phyloP scores from a whole-genome alignment of 2,329 filamentous ascomycete species.

The Aspergillus fijiensis region DNA sequence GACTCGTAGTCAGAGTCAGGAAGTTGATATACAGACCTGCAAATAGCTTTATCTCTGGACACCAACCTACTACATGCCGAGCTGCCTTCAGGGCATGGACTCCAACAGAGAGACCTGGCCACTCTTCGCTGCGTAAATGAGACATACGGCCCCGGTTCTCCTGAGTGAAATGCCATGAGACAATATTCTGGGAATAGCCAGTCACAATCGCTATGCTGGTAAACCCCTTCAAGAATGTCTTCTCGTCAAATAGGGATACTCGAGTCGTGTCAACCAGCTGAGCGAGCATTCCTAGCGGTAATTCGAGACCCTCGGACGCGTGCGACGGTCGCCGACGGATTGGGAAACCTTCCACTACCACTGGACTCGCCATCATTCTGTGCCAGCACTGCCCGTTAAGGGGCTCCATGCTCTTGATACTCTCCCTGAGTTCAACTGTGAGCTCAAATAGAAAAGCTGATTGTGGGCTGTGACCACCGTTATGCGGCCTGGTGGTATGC shows the following conservation, averaged over 20 bases:
- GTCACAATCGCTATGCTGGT: constrained; percentile 3
- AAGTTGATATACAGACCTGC: not conserved
- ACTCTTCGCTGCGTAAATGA: not conserved
- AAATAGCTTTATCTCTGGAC: not conserved
- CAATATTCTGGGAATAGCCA: not conserved
- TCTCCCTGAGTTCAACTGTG: not conserved
- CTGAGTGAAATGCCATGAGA: constrained; percentile 5
- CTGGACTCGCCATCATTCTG: not conserved
- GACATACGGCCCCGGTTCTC: not conserved
- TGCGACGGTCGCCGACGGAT: not conserved
- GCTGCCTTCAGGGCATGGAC: not conserved
- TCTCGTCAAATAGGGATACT: not conserved
- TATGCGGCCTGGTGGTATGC: not conserved
- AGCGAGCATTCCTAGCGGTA: constrained; percentile 1
- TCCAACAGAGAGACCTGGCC: not conserved
- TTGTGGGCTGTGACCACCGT: not conserved
- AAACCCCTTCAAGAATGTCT: constrained; percentile 5
- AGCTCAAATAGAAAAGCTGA: not conserved
- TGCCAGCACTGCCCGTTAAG: constrained; percentile 4
- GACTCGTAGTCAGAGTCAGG: too few relatives aligned
- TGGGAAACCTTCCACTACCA: constrained; percentile 8
- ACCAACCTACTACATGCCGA: constrained; percentile 11
- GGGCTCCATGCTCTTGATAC: not conserved
- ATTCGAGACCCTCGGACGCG: not conserved
- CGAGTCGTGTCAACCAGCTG: not conserved